Base-by-base conservation (phyloP, 139 green algal genomes). In the Diplosphaera chodatii region DNA sequence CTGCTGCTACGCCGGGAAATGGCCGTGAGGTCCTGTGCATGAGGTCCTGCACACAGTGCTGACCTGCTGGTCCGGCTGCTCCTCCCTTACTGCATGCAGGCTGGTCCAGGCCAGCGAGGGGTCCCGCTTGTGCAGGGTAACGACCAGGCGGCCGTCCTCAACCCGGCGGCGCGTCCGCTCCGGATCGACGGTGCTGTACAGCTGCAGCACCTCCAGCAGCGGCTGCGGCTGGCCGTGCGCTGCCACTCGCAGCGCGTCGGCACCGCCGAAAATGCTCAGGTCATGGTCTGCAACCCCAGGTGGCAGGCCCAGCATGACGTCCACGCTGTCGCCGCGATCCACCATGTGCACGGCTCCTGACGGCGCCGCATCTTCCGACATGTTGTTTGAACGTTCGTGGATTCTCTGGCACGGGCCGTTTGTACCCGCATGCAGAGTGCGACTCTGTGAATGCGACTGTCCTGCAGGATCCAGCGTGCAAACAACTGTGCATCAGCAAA, bases 121-220 rank as follows among this genome's bases (percentile, higher is more conserved):
- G 59, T 65, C 59, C 4, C 15, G 59, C 28, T 65, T 65, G 59
- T 65, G 59, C 27, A 65, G 59, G 5, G 5, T 20, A n/a, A 65
- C 15, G n/a, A 21, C 4, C 21, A 65, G 59, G 10, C 21, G 59
- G 48, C 48, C 48, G 16, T 25, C 48, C 3, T 59, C 48, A 25
- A 59, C 18, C 16, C 48, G 48, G 13, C 8, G 18, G 25, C 25
- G 23, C 25, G 59, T 65, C 6, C 15, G n/a, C 13, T 15, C 4
- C 27, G 59, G 59, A n/a, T 65, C 59, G 5, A 65, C 28, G 10
- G 59, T 65, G 59, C 59, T 65, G 25, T 65, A 65, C n/a, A 65
- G 59, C 59, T 65, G 59, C 23, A 65, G 15, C 4, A 31, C 59
- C 25, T 5, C 13, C 27, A 65, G 59, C 59, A 65, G 59, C 25